Evolutionary conservation across 164 flowering plant genomes (phyloP).

Genomic region (Magnolia sinica): DNA sequence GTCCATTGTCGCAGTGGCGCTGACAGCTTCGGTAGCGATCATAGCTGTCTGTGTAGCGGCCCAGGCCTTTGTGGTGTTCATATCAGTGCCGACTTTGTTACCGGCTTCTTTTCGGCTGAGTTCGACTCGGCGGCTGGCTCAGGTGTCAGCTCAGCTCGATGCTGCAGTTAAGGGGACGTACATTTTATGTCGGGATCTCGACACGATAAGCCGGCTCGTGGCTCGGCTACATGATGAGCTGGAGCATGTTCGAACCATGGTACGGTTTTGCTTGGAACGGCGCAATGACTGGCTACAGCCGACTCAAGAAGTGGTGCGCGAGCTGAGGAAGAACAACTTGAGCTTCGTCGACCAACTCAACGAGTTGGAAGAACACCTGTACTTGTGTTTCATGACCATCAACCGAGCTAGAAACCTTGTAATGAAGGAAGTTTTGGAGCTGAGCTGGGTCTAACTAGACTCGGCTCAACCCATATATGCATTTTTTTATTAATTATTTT

Average conservation of each 20-base stretch:
- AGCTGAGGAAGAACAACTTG: constrained; percentile 36
- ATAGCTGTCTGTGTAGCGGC: constrained; percentile 24
- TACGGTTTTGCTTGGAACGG: constrained; percentile 35
- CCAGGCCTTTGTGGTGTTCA: constrained; percentile 38
- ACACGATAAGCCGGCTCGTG: constrained; percentile 63
- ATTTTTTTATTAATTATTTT: neutral
- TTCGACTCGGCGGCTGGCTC: constrained; percentile 24
- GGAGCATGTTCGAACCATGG: constrained; percentile 40
- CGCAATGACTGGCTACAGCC: constrained; percentile 33
- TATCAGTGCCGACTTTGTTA: constrained; percentile 43
- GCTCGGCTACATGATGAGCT: constrained; percentile 57
- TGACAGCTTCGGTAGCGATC: constrained; percentile 41
- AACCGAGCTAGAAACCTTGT: constrained; percentile 67
- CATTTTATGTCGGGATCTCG: constrained; percentile 60
- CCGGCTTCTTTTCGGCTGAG: constrained; percentile 28
- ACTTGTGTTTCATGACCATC: constrained; percentile 70
- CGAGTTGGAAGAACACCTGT: constrained; percentile 73
- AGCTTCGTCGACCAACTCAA: constrained; percentile 63
- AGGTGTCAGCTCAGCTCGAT: constrained; percentile 52
- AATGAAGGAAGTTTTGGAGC: constrained; percentile 41
- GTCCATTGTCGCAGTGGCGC: constrained; percentile 34
- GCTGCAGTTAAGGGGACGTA: constrained; percentile 67
- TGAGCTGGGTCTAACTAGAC: constrained; percentile 12
- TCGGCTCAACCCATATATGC: neutral
- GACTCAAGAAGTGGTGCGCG: constrained; percentile 43